Evolutionary conservation across 73 alveolate genomes (phyloP), one percentile per base, ranked within the genome.

Genomic region (Paramecium caudatum): DNA sequence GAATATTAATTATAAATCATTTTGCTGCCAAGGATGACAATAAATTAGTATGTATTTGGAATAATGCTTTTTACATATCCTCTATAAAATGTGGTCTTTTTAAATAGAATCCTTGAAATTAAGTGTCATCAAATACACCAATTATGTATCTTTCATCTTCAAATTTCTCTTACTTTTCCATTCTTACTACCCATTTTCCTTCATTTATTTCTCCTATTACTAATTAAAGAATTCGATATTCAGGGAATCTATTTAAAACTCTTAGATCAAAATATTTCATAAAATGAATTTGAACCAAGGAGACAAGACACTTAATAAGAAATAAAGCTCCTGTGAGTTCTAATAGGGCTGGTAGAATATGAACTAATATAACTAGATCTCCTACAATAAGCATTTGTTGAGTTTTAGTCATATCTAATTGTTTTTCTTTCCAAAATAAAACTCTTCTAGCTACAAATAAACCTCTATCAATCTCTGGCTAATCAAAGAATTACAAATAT

Each of bases 251-350:
- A 45, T 74, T 74, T 8, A 74, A 47, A 16, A 74, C 47, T 74
- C 88, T 74, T 12, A 74, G 43, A 36, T 74, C 88, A 74, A 74
- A 74, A 74, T 74, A 74, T 39, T 74, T 74, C 88, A 74, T 74
- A 74, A 15, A 74, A 45, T 74, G 65, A 39, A 45, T 45, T 37
- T 74, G 43, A 41, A 74, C 46, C 21, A 74, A 47, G 19, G 88
- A 41, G 6, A 39, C 62, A 37, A 74, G 16, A 41, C 88, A 74
- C 43, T 74, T 74, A 5, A 74, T 17, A 21, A 74, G 8, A 74
- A 74, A 74, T 74, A 41, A 5, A 3, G 30, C 13, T 15, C 88
- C 88, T 74, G 43, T 19, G 19, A 74, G 17, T 21, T 43, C 68
- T n/a, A 74, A 19, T 45, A 74, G 43, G 6, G 88, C 47, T 21